Evolutionary conservation across 768 basidiomycete genomes (phyloP).

Genomic region (Lenzites betulinus): DNA sequence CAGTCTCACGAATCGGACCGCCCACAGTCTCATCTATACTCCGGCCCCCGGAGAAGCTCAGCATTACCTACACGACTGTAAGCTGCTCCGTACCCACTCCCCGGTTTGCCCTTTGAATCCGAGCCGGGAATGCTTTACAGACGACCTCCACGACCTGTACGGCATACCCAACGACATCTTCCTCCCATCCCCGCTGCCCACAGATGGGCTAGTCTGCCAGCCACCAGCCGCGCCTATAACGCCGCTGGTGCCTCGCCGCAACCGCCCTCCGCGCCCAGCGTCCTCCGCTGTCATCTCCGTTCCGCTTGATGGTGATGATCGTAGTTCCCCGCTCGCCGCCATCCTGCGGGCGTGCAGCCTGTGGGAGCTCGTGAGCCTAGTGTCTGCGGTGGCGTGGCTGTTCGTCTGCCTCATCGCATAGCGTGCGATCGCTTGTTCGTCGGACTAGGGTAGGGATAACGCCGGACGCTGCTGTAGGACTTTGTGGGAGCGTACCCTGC

Average conservation of each 20-base stretch:
- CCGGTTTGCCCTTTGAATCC: too few relatives aligned
- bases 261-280: not conserved
- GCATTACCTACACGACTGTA: too few relatives aligned
- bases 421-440: not conserved
- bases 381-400: constrained; percentile 17
- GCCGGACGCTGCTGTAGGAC: not conserved
- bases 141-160: too few relatives aligned
- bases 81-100: too few relatives aligned
- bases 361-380: constrained; percentile 20
- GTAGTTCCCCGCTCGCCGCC: not conserved
- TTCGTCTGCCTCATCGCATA: constrained; percentile 19
- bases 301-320: not conserved
- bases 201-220: not conserved
- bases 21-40: too few relatives aligned
- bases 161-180: not conserved
- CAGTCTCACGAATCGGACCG: too few relatives aligned
- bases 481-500: too few relatives aligned
- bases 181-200: not conserved
- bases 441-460: not conserved
- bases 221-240: not conserved
- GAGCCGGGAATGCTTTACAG: too few relatives aligned
- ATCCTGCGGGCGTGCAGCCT: constrained; percentile 5
- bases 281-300: constrained; percentile 3
- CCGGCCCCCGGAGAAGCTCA: too few relatives aligned
- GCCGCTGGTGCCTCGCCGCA: not conserved